Evolutionary conservation across 345 rosid species (phyloP).

Genomic region (Psidium guajava): DNA sequence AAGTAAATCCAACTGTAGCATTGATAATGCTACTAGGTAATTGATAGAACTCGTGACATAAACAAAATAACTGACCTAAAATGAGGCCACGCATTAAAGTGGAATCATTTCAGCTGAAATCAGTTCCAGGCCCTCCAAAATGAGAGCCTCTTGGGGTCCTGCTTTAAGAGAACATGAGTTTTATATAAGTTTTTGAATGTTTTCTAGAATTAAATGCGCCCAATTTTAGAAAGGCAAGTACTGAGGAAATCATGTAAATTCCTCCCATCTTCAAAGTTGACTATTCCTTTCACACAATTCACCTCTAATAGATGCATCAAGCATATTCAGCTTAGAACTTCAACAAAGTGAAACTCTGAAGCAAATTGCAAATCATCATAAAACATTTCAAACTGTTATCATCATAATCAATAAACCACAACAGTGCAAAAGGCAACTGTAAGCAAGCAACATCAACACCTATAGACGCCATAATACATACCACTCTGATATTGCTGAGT

Average conservation of each 20-base stretch:
- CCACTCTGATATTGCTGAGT: conserved; percentile 68
- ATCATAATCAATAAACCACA: background rate
- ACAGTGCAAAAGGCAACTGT: background rate
- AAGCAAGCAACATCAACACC: background rate
- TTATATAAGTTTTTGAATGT: conserved; percentile 73
- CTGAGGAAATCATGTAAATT: conserved; percentile 42
- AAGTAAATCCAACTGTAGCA: conserved; percentile 23
- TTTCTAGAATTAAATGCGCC: conserved; percentile 49
- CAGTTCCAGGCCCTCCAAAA: conserved; percentile 95
- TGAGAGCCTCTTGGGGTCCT: conserved; percentile 97
- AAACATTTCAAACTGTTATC: background rate
- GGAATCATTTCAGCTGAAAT: conserved; percentile 96
- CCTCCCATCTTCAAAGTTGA: conserved; percentile 18
- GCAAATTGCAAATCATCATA: background rate
- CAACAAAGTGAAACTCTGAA: background rate
- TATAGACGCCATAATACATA: conserved; percentile 13
- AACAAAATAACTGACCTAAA: conserved; percentile 98
- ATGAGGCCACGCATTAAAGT: conserved; percentile 97
- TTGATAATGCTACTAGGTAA: conserved; percentile 45
- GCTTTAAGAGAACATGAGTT: conserved; percentile 98
- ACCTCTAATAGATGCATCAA: background rate
- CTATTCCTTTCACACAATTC: background rate
- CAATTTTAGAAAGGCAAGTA: conserved; percentile 52
- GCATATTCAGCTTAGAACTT: background rate
- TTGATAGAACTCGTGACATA: conserved; percentile 44